Conservation (phyloP, 768 basidiomycete species). For the Boletus patriciae region DNA sequence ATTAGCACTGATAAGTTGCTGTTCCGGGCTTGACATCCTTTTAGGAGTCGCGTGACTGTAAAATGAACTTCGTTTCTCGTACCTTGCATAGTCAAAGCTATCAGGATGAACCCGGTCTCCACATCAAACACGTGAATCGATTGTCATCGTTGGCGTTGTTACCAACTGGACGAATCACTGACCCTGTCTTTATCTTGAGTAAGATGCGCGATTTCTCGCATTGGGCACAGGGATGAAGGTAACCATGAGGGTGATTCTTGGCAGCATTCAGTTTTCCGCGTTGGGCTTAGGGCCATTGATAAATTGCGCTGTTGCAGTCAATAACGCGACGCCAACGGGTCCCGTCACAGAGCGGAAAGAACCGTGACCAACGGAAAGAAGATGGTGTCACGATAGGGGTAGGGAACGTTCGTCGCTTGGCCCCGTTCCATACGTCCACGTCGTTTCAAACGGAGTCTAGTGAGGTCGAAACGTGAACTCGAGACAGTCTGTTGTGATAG, state of each 20-base stretch:
- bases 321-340: background rate
- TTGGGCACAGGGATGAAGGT: background rate
- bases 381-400: background rate
- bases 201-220: background rate
- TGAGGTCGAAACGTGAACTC: background rate
- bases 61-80: background rate
- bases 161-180: background rate
- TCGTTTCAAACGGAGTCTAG: background rate
- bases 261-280: background rate
- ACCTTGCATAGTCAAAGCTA: background rate
- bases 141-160: background rate
- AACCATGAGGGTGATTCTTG: background rate
- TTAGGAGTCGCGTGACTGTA: constrained; percentile 1
- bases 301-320: background rate
- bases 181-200: background rate
- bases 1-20: background rate
- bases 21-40: background rate
- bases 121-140: background rate
- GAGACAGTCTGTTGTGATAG: background rate
- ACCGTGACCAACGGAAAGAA: background rate
- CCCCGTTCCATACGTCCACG: background rate
- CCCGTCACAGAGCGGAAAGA: background rate
- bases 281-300: background rate
- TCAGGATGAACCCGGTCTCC: background rate
- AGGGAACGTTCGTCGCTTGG: background rate